Percentiles rank a stretch among this genome's conserved stretches.
These are phyloP conservation scores for Lupinus albus DNA, from an alignment of 306 rosid species.

Conservation along the genomic window DNA sequence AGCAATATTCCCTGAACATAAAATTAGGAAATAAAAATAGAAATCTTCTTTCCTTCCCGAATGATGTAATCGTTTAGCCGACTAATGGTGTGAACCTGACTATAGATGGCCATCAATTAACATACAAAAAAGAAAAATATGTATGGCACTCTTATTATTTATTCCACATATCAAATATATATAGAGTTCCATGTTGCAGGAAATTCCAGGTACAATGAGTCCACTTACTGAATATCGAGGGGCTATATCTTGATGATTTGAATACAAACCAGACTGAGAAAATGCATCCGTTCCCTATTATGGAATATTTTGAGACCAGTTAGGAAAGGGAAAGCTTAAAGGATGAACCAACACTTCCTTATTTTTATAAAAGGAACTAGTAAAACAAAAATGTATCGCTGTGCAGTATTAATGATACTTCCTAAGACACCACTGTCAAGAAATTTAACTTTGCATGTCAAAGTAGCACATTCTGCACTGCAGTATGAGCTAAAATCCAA, in stretches of 20 bases:
- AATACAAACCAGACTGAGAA: constrained; percentile 95
- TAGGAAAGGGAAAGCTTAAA: constrained; percentile 11
- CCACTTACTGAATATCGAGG: constrained; percentile 92
- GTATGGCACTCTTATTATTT: not conserved
- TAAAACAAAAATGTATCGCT: not conserved
- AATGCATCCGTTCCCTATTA: constrained; percentile 94
- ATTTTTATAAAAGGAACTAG: not conserved
- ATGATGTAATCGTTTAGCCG: not conserved
- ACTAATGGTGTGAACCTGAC: constrained; percentile 9
- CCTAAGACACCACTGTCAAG: constrained; percentile 2
- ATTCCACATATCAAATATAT: constrained; percentile 24
- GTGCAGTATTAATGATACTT: constrained; percentile 11
- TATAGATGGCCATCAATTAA: constrained; percentile 18
- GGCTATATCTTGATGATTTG: constrained; percentile 98
- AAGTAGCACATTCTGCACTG: constrained; percentile 31
- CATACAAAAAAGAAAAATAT: not conserved
- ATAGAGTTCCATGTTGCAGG: constrained; percentile 1
- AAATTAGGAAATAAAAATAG: constrained; percentile 10
- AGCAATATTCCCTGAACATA: constrained; percentile 77
- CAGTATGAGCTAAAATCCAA: constrained; percentile 21
- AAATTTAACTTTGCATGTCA: constrained; percentile 9
- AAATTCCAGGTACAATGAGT: constrained; percentile 5
- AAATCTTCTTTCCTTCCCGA: constrained; percentile 5
- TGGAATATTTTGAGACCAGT: constrained; percentile 32
- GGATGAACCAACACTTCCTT: constrained; percentile 10